Evolutionary conservation across 345 rosid species (phyloP), one percentile per base, ranked within the genome.

Genomic region (Isatis tinctoria): DNA sequence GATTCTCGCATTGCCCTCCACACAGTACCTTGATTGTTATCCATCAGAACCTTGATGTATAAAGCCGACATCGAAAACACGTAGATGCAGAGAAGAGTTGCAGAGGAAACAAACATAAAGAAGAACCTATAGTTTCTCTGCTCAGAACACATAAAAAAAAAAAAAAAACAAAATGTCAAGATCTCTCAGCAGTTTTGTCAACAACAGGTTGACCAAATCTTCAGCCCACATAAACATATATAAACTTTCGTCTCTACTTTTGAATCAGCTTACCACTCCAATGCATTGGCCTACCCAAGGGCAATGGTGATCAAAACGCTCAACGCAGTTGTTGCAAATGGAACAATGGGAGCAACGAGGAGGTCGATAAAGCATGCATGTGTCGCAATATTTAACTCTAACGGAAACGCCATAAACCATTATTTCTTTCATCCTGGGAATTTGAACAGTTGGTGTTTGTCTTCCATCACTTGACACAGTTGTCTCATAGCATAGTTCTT

Each of bases 271-370:
- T 87, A 93, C 98, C 93, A 88, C 44, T 77, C 98, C 98, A 80
- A 94, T 85, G 82, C 98, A 94, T 75, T 94, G 98, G 39, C 98
- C 98, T 59, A 94, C 97, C 98, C 98, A 94, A 13, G 97, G 97
- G 79, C 98, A 94, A 74, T 94, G 98, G 74, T 94, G 98, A 82
- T 94, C 98, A 78, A 94, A 94, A 45, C 97, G 89, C 80, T 91
- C 97, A 53, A 94, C 96, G 27, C 18, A 93, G 58, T 93, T 72
- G 32, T 72, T 72, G 51, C 71, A 73, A 45, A 73, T 65, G 45
- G 77, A 73, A 17, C 77, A 73, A 74, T 94, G 98, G 24, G 97
- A 91, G 80, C 98, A 94, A 61, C 98, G 95, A 28, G 97, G 97
- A 81, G 97, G 98, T 36, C 97, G 87, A 69, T 89, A 94, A 72